These are phyloP conservation scores for Cutaneotrichosporon sp. DNA, from an alignment of 1,284 basidiomycete genomes.

Conservation along the genomic window DNA sequence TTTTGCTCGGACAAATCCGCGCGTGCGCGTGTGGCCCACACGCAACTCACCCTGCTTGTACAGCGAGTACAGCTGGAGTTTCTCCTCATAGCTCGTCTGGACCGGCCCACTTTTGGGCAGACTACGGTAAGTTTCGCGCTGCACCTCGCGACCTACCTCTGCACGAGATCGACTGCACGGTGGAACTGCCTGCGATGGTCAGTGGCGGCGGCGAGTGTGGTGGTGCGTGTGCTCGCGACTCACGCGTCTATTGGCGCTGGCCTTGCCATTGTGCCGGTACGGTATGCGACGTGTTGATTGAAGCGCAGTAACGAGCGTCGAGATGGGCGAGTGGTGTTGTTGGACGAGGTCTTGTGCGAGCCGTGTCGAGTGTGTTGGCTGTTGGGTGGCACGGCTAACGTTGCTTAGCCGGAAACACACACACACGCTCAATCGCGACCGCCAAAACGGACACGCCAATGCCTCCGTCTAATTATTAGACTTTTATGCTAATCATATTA, in stretches of 20 bases:
- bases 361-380: not conserved
- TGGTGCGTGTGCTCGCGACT: slow-evolving; percentile 1
- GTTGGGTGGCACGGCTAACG: too few relatives aligned
- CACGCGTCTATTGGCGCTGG: slow-evolving; percentile 27
- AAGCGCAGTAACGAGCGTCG: not conserved
- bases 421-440: not conserved
- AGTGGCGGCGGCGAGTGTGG: not conserved
- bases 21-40: not conserved
- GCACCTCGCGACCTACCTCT: slow-evolving; percentile 47
- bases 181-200: slow-evolving; percentile 63
- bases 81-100: slow-evolving; percentile 95
- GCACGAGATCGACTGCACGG: slow-evolving; percentile 89
- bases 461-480: too few relatives aligned
- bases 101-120: slow-evolving; percentile 92
- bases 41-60: slow-evolving; percentile 80
- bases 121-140: slow-evolving; percentile 24
- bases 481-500: too few relatives aligned
- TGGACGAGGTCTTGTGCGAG: not conserved
- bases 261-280: slow-evolving; percentile 10
- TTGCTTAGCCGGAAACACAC: not conserved
- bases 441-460: too few relatives aligned
- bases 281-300: not conserved
- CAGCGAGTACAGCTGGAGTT: slow-evolving; percentile 88
- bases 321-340: too few relatives aligned
- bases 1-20: not conserved